These are phyloP conservation scores for Tilletia caries DNA, from an alignment of 1,284 basidiomycete genomes.

Conservation along the genomic window DNA sequence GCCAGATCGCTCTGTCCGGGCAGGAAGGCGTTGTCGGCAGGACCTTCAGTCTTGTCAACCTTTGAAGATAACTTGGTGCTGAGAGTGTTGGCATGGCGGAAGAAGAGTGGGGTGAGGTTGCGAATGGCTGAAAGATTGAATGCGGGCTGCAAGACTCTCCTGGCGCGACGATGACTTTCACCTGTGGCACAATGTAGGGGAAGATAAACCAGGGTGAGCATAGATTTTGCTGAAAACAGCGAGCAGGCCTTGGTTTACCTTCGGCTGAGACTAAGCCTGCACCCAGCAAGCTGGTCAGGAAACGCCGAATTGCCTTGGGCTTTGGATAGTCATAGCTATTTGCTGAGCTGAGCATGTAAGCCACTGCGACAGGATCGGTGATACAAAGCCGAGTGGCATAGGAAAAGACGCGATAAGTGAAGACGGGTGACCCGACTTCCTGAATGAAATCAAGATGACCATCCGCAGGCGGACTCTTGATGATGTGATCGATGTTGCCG, in stretches of 20 bases:
- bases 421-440: slow-evolving; percentile 12
- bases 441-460: slow-evolving; percentile 6
- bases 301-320: slow-evolving; percentile 20
- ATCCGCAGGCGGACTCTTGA: background rate
- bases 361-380: slow-evolving; percentile 39
- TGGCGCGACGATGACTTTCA: slow-evolving; percentile 38
- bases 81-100: slow-evolving; percentile 26
- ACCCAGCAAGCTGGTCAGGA: slow-evolving; percentile 38
- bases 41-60: slow-evolving; percentile 21
- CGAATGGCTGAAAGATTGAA: slow-evolving; percentile 40
- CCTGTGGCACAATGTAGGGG: background rate
- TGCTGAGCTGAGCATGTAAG: slow-evolving; percentile 32
- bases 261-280: slow-evolving; percentile 45
- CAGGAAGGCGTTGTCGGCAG: background rate
- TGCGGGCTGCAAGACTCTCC: slow-evolving; percentile 45
- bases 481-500: slow-evolving; percentile 9
- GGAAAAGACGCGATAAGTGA: slow-evolving; percentile 32
- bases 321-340: slow-evolving; percentile 44
- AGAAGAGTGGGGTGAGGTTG: slow-evolving; percentile 39
- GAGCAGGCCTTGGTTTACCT: slow-evolving; percentile 17
- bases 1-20: slow-evolving; percentile 8
- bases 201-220: background rate
- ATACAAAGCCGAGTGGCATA: slow-evolving; percentile 40
- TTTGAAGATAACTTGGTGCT: slow-evolving; percentile 25
- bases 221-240: background rate